These are phyloP conservation scores for Fusarium nurragi DNA, from an alignment of 2,329 filamentous ascomycete species.

Conservation along the genomic window DNA sequence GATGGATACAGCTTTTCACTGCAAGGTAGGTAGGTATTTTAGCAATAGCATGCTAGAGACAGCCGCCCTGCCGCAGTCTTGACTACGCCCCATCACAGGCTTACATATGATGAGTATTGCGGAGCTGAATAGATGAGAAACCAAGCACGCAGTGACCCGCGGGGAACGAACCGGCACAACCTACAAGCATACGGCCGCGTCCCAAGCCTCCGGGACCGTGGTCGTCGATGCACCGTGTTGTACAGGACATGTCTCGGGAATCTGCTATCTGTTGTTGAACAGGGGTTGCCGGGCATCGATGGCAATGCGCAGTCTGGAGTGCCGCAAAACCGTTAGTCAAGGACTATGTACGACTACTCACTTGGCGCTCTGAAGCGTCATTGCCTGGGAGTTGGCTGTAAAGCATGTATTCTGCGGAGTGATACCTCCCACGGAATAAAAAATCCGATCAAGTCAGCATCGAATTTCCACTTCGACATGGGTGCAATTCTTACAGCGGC, in stretches of 20 bases:
- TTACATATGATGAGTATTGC: slow-evolving; percentile 8
- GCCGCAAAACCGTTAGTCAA: slow-evolving; percentile 1
- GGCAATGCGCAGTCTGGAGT: slow-evolving; percentile 8
- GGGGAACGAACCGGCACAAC: slow-evolving; percentile 20
- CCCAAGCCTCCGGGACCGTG: slow-evolving; percentile 40
- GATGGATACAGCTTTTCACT: background rate
- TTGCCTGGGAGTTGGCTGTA: background rate
- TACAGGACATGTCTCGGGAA: slow-evolving; percentile 39
- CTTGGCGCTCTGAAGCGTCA: background rate
- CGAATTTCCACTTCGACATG: slow-evolving; percentile 5
- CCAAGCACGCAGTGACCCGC: slow-evolving; percentile 31
- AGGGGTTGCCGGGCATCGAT: slow-evolving; percentile 20
- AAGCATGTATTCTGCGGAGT: slow-evolving; percentile 9
- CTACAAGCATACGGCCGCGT: slow-evolving; percentile 39
- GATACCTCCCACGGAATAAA: background rate
- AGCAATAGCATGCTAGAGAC: slow-evolving; percentile 12
- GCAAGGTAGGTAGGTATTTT: background rate
- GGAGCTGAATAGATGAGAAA: slow-evolving; percentile 15
- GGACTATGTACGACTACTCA: background rate
- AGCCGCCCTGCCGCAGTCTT: slow-evolving; percentile 10
- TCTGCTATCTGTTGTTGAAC: slow-evolving; percentile 24
- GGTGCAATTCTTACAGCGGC: slow-evolving; percentile 1
- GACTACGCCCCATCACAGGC: slow-evolving; percentile 8
- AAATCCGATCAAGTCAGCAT: slow-evolving; percentile 1
- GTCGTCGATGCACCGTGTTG: slow-evolving; percentile 16